phyloP scores from a whole-genome alignment of 1,284 basidiomycete species.

The Boletus hoseneyae region DNA sequence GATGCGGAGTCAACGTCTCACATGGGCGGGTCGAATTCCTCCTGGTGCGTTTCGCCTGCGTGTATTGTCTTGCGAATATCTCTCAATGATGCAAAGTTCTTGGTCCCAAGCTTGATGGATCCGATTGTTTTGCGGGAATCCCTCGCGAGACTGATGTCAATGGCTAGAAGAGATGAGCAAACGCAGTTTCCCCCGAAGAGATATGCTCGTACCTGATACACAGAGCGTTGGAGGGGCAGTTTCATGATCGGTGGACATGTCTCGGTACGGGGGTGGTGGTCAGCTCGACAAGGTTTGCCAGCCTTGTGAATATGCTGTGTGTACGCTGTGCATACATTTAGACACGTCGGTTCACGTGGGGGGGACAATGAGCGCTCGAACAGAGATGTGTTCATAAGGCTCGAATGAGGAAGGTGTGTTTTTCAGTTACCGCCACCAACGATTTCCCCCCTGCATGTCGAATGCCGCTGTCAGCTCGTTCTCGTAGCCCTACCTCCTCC shows the following conservation, averaged over 20 bases:
- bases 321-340: no score
- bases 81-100: background rate
- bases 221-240: background rate
- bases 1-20: background rate
- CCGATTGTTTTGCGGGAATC: constrained; percentile 4
- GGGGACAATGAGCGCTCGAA: no score
- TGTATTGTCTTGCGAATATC: background rate
- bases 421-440: background rate
- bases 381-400: no score
- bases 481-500: constrained; percentile 16
- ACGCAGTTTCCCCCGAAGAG: background rate
- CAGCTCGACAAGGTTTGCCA: no score
- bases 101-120: constrained; percentile 3
- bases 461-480: constrained; percentile 23
- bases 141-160: constrained; percentile 8
- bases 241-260: background rate
- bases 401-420: no score
- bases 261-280: background rate
- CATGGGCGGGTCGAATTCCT: constrained; percentile 8
- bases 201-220: background rate
- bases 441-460: constrained; percentile 2
- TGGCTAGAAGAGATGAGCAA: background rate
- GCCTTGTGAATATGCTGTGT: no score
- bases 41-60: background rate
- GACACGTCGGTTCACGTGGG: no score